phyloP scores from a whole-genome alignment of 2,329 filamentous ascomycete genomes.

The Lachnellula cervina region DNA sequence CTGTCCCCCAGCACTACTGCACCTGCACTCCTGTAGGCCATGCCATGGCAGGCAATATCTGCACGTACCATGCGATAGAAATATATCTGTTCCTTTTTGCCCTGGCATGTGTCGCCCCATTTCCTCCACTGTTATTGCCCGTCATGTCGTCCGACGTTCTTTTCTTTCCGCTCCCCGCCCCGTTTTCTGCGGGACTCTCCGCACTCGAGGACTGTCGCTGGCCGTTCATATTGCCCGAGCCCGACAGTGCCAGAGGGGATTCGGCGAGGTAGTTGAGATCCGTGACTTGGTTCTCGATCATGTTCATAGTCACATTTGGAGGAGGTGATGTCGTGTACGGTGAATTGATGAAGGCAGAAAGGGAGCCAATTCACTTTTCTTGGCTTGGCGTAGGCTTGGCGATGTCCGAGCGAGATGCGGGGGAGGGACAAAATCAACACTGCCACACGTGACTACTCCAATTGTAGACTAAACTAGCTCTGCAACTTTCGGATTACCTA shows the following conservation, averaged over 20 bases:
- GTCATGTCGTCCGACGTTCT: conserved; percentile 24
- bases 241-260: conserved; percentile 22
- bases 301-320: conserved; percentile 31
- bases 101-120: conserved; percentile 25
- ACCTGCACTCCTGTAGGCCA: neutral
- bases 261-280: conserved; percentile 31
- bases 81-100: conserved; percentile 35
- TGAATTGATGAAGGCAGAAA: neutral
- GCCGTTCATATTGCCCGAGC: conserved; percentile 23
- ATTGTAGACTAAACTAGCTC: no score
- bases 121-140: conserved; percentile 10
- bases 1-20: neutral
- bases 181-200: conserved; percentile 28
- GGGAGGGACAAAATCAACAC: no score
- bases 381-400: no score
- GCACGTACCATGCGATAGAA: conserved; percentile 33
- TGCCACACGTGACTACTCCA: no score
- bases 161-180: conserved; percentile 29
- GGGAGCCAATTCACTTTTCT: no score
- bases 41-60: neutral
- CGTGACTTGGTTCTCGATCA: conserved; percentile 30
- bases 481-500: no score
- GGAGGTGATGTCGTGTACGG: neutral
- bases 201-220: conserved; percentile 24
- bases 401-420: no score